These are phyloP conservation scores for Lithohypha guttulata DNA, from an alignment of 2,329 filamentous ascomycete species.

Conservation along the genomic window DNA sequence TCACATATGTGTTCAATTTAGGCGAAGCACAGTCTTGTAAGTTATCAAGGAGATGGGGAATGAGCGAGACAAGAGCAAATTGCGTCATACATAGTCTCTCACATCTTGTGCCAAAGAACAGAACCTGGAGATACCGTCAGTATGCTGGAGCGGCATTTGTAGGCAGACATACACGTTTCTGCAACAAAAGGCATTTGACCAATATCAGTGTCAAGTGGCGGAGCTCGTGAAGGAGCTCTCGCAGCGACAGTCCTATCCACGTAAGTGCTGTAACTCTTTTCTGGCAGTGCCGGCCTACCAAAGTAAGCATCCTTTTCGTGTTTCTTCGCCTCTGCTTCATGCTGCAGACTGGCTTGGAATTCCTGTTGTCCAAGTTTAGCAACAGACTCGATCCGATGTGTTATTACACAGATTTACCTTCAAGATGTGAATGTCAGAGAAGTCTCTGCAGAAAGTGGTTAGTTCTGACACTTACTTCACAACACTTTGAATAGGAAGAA, in stretches of 20 bases:
- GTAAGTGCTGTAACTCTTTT: constrained; percentile 11
- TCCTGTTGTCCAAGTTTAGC: constrained; percentile 37
- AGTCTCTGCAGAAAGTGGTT: constrained; percentile 47
- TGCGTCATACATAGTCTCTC: constrained; percentile 97
- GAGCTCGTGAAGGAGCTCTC: constrained; percentile 89
- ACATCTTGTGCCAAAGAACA: constrained; percentile 95
- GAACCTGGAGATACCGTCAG: constrained; percentile 53
- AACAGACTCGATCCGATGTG: constrained; percentile 8
- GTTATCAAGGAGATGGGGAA: constrained; percentile 81
- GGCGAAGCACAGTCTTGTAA: constrained; percentile 94
- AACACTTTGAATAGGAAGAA: background rate
- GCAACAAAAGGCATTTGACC: constrained; percentile 84
- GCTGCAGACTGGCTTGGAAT: constrained; percentile 77
- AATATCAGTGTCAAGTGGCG: constrained; percentile 88
- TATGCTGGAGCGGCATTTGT: too few species aligned
- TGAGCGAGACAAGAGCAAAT: constrained; percentile 88
- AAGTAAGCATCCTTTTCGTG: constrained; percentile 76
- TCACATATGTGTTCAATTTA: constrained; percentile 75
- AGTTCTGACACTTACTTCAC: constrained; percentile 9
- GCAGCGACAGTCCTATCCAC: constrained; percentile 54
- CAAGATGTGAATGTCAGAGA: constrained; percentile 82
- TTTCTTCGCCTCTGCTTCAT: constrained; percentile 50
- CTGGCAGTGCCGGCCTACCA: constrained; percentile 42
- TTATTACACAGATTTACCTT: constrained; percentile 35
- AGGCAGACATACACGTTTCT: constrained; percentile 65